Conservation (phyloP, 768 basidiomycete genomes). For the Hygrocybe punicea region DNA sequence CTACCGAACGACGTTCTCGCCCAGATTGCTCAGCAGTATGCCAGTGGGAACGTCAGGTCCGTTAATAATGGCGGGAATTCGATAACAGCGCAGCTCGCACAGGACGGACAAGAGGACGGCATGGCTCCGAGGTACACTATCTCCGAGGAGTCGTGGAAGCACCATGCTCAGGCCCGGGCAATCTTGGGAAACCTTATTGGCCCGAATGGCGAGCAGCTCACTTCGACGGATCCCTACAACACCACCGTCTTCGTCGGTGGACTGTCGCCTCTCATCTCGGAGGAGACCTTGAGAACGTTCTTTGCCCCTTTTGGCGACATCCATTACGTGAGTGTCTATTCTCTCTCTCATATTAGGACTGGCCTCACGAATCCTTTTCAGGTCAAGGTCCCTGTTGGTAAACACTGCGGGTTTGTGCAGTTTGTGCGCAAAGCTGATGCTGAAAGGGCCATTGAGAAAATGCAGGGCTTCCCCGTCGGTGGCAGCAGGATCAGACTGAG, state of each 20-base stretch:
- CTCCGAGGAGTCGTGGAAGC: constrained; percentile 79
- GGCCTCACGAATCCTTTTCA: constrained; percentile 26
- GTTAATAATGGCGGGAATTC: constrained; percentile 21
- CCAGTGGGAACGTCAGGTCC: constrained; percentile 33
- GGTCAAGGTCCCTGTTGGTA: constrained; percentile 96
- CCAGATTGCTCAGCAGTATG: constrained; percentile 50
- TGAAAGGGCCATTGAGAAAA: constrained; percentile 88
- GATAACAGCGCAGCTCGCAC: constrained; percentile 40
- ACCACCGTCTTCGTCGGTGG: constrained; percentile 96
- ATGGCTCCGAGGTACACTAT: constrained; percentile 53
- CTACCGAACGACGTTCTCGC: constrained; percentile 44
- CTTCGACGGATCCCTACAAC: constrained; percentile 91
- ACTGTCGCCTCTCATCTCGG: constrained; percentile 80
- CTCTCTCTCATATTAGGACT: constrained; percentile 7
- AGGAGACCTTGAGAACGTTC: constrained; percentile 87
- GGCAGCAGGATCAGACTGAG: constrained; percentile 87
- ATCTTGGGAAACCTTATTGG: constrained; percentile 82
- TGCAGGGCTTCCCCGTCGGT: constrained; percentile 95
- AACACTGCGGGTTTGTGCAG: constrained; percentile 95
- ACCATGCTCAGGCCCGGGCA: constrained; percentile 77
- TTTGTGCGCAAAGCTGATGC: constrained; percentile 91
- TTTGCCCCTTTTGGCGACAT: constrained; percentile 92
- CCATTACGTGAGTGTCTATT: constrained; percentile 64
- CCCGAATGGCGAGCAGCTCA: constrained; percentile 81
- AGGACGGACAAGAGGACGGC: constrained; percentile 40